Percentiles rank a stretch among this genome's conserved stretches.
phyloP scores from a whole-genome alignment of 208 protist species.

The Crithidia brevicula region DNA sequence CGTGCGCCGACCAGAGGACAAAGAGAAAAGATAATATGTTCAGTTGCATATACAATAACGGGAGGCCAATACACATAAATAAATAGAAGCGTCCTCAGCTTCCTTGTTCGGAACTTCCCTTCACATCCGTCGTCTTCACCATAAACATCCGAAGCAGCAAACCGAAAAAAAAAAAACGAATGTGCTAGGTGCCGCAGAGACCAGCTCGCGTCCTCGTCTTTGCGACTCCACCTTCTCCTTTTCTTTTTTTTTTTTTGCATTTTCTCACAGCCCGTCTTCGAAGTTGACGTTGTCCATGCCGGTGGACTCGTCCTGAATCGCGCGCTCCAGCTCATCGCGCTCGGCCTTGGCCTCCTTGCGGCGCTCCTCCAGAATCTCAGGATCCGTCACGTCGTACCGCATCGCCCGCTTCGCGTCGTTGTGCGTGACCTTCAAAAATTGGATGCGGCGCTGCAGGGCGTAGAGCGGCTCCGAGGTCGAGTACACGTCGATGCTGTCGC shows the following conservation, averaged over 20 bases:
- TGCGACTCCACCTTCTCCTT: neutral
- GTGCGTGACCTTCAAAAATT: conserved; percentile 96
- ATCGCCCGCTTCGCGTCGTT: conserved; percentile 95
- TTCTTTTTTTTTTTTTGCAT: neutral
- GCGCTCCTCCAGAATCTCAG: conserved; percentile 79
- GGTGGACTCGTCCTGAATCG: conserved; percentile 72
- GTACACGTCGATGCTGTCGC: conserved; percentile 96
- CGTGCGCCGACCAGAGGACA: too few relatives aligned
- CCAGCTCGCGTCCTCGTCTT: too few relatives aligned
- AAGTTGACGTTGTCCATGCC: conserved; percentile 79
- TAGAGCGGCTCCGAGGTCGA: conserved; percentile 95
- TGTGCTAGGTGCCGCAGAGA: too few relatives aligned
- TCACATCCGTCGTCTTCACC: too few relatives aligned
- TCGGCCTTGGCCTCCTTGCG: conserved; percentile 66
- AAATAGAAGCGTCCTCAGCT: too few relatives aligned
- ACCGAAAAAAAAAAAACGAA: neutral
- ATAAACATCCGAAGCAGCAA: too few relatives aligned
- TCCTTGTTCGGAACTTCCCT: too few relatives aligned
- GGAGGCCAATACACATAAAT: too few relatives aligned
- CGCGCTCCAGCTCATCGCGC: conserved; percentile 68
- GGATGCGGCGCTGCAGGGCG: conserved; percentile 95
- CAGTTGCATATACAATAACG: too few relatives aligned
- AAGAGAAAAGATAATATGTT: too few relatives aligned
- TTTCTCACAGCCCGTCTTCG: conserved; percentile 78
- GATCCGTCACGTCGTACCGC: conserved; percentile 86